Evolutionary conservation across 495 filamentous ascomycete species (phyloP).

Genomic region (Neurospora terricola): DNA sequence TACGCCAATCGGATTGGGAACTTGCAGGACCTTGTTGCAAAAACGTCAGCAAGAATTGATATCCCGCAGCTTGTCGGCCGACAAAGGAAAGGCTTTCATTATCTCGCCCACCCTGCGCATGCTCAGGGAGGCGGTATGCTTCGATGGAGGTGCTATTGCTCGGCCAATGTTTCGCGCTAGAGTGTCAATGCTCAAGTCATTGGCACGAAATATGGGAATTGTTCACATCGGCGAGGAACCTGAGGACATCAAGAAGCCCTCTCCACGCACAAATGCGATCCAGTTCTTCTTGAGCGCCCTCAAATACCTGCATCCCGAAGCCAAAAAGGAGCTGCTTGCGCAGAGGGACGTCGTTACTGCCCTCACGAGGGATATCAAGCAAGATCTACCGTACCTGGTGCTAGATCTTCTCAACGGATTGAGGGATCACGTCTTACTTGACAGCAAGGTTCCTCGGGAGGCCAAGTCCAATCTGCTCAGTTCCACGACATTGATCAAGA

Average conservation of each 20-base stretch:
- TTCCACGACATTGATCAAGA: constrained; percentile 54
- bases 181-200: constrained; percentile 60
- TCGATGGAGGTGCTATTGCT: constrained; percentile 72
- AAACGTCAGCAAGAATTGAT: constrained; percentile 64
- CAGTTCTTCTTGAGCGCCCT: constrained; percentile 65
- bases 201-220: constrained; percentile 52
- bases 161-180: constrained; percentile 58
- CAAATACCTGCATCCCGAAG: constrained; percentile 55
- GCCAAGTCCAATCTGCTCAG: constrained; percentile 66
- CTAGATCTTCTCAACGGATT: constrained; percentile 56
- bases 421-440: constrained; percentile 56
- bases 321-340: constrained; percentile 65
- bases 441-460: constrained; percentile 55
- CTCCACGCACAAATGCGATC: constrained; percentile 65
- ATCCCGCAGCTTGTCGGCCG: constrained; percentile 58
- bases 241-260: constrained; percentile 50
- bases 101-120: constrained; percentile 76
- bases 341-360: constrained; percentile 60
- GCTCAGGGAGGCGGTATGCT: constrained; percentile 64
- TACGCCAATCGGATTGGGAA: constrained; percentile 53
- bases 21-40: constrained; percentile 66
- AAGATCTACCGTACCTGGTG: constrained; percentile 62
- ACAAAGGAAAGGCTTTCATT: constrained; percentile 68
- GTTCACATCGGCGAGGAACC: constrained; percentile 40
- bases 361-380: constrained; percentile 57